These are phyloP conservation scores for Brassica incana DNA, from an alignment of 345 rosid species.

Conservation along the genomic window DNA sequence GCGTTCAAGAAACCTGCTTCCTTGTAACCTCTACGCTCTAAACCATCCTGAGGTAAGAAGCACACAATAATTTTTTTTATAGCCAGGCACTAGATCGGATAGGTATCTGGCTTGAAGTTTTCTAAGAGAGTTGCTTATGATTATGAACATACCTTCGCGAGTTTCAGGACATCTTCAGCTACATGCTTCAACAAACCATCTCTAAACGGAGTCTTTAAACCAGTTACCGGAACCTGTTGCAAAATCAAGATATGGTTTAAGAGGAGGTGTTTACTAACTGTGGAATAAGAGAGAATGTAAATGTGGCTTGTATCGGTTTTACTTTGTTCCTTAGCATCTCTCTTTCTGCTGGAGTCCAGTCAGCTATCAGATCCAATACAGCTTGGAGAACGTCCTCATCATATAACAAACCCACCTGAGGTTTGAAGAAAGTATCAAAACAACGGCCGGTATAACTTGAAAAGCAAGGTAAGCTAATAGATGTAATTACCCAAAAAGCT, in stretches of 20 bases:
- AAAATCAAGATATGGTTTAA: slow-evolving; percentile 15
- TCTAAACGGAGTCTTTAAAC: slow-evolving; percentile 86
- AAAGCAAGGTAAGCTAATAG: slow-evolving; percentile 1
- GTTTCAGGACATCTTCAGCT: slow-evolving; percentile 78
- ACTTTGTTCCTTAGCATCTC: slow-evolving; percentile 89
- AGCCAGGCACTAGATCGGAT: background rate
- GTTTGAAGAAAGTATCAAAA: slow-evolving; percentile 28
- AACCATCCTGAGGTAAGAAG: slow-evolving; percentile 66
- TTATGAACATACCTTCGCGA: slow-evolving; percentile 69
- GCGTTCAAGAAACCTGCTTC: slow-evolving; percentile 87
- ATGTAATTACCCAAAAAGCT: slow-evolving; percentile 84
- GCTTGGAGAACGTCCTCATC: slow-evolving; percentile 82
- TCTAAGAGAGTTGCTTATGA: slow-evolving; percentile 2
- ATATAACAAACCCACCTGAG: slow-evolving; percentile 85
- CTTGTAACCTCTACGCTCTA: slow-evolving; percentile 92
- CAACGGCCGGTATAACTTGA: slow-evolving; percentile 11
- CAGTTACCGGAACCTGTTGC: slow-evolving; percentile 76
- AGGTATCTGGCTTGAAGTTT: background rate
- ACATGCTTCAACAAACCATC: slow-evolving; percentile 76
- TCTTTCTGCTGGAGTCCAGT: slow-evolving; percentile 93
- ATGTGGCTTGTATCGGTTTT: slow-evolving; percentile 8
- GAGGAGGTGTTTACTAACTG: background rate
- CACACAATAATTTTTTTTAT: background rate
- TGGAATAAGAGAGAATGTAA: slow-evolving; percentile 5
- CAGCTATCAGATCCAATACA: slow-evolving; percentile 76